Evolutionary conservation across 345 rosid species (phyloP), one percentile per base, ranked within the genome.

Genomic region (Limnanthes douglasii): DNA sequence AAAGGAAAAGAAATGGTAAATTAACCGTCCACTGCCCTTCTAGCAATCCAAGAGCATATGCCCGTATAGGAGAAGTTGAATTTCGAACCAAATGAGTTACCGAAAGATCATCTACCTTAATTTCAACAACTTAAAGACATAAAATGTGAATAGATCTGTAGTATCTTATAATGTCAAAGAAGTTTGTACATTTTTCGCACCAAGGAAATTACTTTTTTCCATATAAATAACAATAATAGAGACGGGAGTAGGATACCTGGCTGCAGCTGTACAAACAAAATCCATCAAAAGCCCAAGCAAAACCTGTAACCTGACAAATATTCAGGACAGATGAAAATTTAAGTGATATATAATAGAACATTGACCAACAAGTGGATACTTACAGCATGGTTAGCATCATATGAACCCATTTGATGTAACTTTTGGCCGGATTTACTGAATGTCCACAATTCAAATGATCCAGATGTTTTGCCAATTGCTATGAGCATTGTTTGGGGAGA

Each of bases 401-500:
- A 54, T 43, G 68, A 55, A 28, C 69, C 67, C 23, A 50, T 45
- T 60, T 56, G 70, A 15, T 72, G 58, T 48, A 65, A 72, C 48
- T 52, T 63, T 57, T 42, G 37, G 46, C 45, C 21, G 41, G 55
- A 53, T 59, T 50, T 49, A 34, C 80, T 75, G 22, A 66, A 67
- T 14, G 47, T 60, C 98, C 96, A 84, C 18, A 80, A 70, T 64
- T 90, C 95, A 13, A 90, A 55, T 36, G 82, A 66, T 42, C 98
- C 96, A 31, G 98, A 90, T 59, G 77, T 86, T 68, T 64, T 79
- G 43, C 98, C 98, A 25, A 78, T 45, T 39, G 94, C 98, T 59
- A 90, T 57, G 51, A 64, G 72, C 53, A 72, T 47, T 45, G 39
- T 64, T 29, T 49, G 55, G 21, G 36, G 41, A 23, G 68, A 50